These are phyloP conservation scores for Colletotrichum camelliae DNA, from an alignment of 2,329 filamentous ascomycete genomes.

Conservation along the genomic window DNA sequence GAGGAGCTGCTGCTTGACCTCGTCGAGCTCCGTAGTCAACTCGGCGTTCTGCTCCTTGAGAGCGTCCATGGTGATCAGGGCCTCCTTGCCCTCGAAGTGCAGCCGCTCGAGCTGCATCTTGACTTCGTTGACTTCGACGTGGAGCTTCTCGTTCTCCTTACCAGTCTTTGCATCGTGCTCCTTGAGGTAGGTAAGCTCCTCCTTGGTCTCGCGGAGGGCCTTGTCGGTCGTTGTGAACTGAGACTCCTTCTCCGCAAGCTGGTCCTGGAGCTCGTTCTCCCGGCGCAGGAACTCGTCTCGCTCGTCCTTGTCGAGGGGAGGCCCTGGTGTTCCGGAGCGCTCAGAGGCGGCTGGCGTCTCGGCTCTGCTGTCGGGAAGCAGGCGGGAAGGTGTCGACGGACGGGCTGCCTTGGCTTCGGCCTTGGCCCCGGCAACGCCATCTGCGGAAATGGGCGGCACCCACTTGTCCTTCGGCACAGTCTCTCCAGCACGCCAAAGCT, in stretches of 20 bases:
- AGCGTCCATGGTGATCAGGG: conserved; percentile 95
- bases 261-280: conserved; percentile 97
- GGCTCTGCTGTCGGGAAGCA: conserved; percentile 62
- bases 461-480: conserved; percentile 87
- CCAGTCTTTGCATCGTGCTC: conserved; percentile 83
- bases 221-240: conserved; percentile 81
- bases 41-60: conserved; percentile 95
- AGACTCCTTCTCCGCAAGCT: conserved; percentile 91
- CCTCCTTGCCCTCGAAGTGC: conserved; percentile 95
- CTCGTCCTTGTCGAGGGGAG: conserved; percentile 94
- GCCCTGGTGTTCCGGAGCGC: conserved; percentile 83
- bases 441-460: conserved; percentile 69
- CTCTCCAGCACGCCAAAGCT: conserved; percentile 87
- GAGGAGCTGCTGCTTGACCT: conserved; percentile 93
- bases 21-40: conserved; percentile 89
- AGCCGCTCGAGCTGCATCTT: conserved; percentile 97
- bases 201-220: conserved; percentile 79
- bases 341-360: conserved; percentile 75
- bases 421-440: conserved; percentile 48
- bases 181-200: conserved; percentile 84
- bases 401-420: conserved; percentile 50
- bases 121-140: conserved; percentile 86
- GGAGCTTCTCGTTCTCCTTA: conserved; percentile 89
- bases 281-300: conserved; percentile 93
- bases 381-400: conserved; percentile 58